These are phyloP conservation scores for Dothideomycetes sp. DNA, from an alignment of 2,329 filamentous ascomycete species.

Conservation along the genomic window DNA sequence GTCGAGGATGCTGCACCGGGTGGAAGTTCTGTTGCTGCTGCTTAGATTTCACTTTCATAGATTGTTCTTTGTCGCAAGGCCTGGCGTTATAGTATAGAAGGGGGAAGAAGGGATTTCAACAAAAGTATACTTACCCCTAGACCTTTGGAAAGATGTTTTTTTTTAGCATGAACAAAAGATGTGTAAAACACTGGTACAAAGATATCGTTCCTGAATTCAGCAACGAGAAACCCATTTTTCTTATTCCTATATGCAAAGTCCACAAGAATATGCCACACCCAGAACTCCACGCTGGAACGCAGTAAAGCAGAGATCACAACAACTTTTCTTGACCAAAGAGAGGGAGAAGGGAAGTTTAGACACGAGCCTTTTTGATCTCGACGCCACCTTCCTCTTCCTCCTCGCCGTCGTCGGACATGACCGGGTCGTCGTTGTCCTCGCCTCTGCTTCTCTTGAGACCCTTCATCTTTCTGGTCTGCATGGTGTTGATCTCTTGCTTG, in stretches of 20 bases:
- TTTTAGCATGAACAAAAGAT: no score
- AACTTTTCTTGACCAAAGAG: slow-evolving; percentile 5
- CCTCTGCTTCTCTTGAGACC: slow-evolving; percentile 78
- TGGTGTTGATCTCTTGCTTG: slow-evolving; percentile 73
- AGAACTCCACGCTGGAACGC: slow-evolving; percentile 15
- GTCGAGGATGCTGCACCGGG: slow-evolving; percentile 16
- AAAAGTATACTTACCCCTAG: no score
- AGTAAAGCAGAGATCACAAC: not conserved
- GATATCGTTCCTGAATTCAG: no score
- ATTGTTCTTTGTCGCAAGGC: no score
- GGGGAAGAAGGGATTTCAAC: no score
- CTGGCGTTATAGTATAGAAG: not conserved
- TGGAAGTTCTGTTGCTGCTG: slow-evolving; percentile 2
- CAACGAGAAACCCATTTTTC: not conserved
- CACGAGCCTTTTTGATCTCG: slow-evolving; percentile 16
- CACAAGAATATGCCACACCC: not conserved
- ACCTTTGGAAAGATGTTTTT: no score
- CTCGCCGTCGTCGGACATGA: slow-evolving; percentile 21
- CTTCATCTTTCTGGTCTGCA: slow-evolving; percentile 99
- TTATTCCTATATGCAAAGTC: not conserved
- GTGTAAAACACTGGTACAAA: no score
- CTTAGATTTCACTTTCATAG: slow-evolving; percentile 6
- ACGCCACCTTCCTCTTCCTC: slow-evolving; percentile 15
- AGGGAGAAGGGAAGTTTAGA: not conserved
- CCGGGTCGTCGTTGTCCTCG: slow-evolving; percentile 46